Percentiles rank a stretch among this genome's conserved stretches.
Evolutionary conservation across 306 rosid species (phyloP).

Genomic region (Ormosia emarginata): DNA sequence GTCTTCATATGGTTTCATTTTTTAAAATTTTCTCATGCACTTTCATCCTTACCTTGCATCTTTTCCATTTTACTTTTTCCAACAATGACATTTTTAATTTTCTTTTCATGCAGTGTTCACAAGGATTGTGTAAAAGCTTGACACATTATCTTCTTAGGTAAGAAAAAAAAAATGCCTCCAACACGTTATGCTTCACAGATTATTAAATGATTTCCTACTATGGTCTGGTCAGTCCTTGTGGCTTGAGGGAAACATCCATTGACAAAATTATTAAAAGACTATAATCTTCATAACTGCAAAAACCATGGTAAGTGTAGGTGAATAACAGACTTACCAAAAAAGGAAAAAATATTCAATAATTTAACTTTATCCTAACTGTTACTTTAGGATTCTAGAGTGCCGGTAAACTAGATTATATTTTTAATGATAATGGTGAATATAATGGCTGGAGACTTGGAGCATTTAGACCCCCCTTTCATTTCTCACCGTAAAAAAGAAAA

Average conservation of each 20-base stretch:
- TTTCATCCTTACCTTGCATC: too few species aligned
- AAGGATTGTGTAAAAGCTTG: too few species aligned
- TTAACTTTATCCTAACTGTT: constrained; percentile 11
- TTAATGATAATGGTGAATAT: constrained; percentile 23
- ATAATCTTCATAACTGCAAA: not conserved
- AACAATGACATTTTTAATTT: too few species aligned
- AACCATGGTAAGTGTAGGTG: not conserved
- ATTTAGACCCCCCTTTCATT: not conserved
- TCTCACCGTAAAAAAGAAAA: constrained; percentile 22
- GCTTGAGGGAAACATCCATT: not conserved
- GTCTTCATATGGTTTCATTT: too few species aligned
- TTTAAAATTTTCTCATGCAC: too few species aligned
- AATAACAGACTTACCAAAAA: not conserved
- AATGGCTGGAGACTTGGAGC: constrained; percentile 15
- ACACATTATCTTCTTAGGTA: too few species aligned
- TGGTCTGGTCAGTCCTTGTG: not conserved
- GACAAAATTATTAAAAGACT: not conserved
- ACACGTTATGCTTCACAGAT: too few species aligned
- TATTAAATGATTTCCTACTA: not conserved
- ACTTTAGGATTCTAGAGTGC: constrained; percentile 29
- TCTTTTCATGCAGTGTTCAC: too few species aligned
- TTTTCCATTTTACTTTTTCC: too few species aligned
- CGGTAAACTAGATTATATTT: not conserved
- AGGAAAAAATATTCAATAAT: not conserved
- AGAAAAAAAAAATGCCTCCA: too few species aligned